Conservation (phyloP, 352 stramenopile species). For the Phytophthora pini region DNA sequence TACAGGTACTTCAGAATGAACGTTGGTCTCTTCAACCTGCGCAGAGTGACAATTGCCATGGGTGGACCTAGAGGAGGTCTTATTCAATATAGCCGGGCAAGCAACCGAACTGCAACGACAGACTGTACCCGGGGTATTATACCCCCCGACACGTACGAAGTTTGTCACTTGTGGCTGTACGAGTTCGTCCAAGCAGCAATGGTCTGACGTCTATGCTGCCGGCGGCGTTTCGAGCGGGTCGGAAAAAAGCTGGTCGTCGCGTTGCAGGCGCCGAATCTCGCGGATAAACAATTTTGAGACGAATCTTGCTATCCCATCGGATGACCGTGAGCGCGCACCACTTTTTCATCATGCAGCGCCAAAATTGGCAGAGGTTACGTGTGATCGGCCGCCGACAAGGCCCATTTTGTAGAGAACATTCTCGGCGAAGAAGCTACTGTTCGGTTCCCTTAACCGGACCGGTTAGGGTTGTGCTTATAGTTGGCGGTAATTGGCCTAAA, state of each 20-base stretch:
- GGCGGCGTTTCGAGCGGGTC: conserved; percentile 15
- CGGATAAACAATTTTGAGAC: conserved; percentile 20
- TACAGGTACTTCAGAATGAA: background rate
- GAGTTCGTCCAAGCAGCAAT: background rate
- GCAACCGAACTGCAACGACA: conserved; percentile 3
- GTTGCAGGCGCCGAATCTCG: conserved; percentile 31
- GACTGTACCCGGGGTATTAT: background rate
- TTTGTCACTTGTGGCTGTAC: too few relatives aligned
- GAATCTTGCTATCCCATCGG: conserved; percentile 18
- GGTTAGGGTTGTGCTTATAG: conserved; percentile 18
- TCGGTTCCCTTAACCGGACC: conserved; percentile 17
- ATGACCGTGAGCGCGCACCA: background rate
- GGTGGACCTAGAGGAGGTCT: conserved; percentile 14
- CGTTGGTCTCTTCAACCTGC: background rate
- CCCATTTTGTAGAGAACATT: conserved; percentile 26
- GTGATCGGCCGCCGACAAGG: conserved; percentile 7
- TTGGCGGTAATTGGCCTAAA: conserved; percentile 11
- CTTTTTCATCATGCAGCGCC: conserved; percentile 8
- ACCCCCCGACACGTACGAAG: too few relatives aligned
- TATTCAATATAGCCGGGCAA: conserved; percentile 13
- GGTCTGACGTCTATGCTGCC: background rate
- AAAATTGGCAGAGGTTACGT: conserved; percentile 2
- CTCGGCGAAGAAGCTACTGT: conserved; percentile 15
- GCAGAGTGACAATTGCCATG: background rate
- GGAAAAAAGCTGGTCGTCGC: conserved; percentile 17